A percentile compares a stretch with the other conserved stretches of the same genome.
phyloP scores from a whole-genome alignment of 1,284 basidiomycete genomes.

The Melampsora americana region DNA sequence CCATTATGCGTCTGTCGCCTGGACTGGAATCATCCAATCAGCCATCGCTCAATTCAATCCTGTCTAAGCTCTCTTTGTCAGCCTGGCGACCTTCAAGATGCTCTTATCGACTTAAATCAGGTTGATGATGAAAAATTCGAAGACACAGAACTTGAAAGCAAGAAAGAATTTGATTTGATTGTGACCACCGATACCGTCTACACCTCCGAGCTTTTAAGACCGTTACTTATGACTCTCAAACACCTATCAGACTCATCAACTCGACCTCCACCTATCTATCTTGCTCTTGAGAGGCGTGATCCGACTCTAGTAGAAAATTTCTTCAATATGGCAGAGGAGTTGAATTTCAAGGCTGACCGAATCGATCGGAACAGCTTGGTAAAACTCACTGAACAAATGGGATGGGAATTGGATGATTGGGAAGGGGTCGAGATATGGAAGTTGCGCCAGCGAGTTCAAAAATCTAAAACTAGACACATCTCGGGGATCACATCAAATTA shows the following conservation, averaged over 20 bases:
- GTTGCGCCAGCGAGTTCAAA: background rate
- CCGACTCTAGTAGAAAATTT: constrained; percentile 64
- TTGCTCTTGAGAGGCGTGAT: constrained; percentile 76
- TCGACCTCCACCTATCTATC: constrained; percentile 58
- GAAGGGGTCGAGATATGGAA: constrained; percentile 73
- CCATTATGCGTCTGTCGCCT: constrained; percentile 57
- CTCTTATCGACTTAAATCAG: constrained; percentile 27
- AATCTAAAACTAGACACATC: too few relatives aligned
- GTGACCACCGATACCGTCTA: constrained; percentile 83
- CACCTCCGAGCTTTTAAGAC: constrained; percentile 63
- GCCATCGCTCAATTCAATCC: constrained; percentile 49
- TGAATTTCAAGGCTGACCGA: constrained; percentile 63
- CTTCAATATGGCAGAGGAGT: constrained; percentile 60
- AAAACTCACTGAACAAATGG: constrained; percentile 54
- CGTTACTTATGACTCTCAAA: constrained; percentile 68
- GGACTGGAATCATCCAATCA: constrained; percentile 60
- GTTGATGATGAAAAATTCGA: constrained; percentile 44
- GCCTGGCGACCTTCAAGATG: background rate
- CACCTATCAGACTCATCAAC: constrained; percentile 58
- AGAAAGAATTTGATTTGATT: constrained; percentile 69
- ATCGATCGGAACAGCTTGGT: constrained; percentile 64
- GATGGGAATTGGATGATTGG: constrained; percentile 69
- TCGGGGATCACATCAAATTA: too few relatives aligned
- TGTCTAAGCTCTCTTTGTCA: background rate
- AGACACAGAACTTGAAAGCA: background rate